A percentile compares a stretch with the other conserved stretches of the same genome.
Conservation (phyloP, 805 yeast species). For the Cyberlindnera amylophila region DNA sequence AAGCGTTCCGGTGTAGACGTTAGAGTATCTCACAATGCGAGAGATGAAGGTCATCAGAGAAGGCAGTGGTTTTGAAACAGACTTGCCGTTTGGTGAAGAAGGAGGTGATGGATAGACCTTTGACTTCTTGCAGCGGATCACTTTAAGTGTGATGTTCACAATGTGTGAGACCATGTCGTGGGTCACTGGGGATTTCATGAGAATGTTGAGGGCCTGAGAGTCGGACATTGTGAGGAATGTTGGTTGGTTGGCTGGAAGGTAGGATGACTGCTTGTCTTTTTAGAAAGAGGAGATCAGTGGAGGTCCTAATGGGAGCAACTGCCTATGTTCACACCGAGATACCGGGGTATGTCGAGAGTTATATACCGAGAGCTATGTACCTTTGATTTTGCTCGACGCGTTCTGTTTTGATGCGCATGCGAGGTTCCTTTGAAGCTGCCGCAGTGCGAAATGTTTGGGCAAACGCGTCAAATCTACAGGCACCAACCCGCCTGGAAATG, state of each 20-base stretch:
- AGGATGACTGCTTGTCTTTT: background rate
- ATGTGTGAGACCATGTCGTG: conserved; percentile 71
- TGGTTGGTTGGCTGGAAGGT: background rate
- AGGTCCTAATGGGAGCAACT: too few relatives aligned
- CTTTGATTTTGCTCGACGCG: background rate
- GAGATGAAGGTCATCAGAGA: conserved; percentile 73
- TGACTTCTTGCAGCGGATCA: conserved; percentile 54
- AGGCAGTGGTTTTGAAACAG: conserved; percentile 35
- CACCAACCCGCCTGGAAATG: background rate
- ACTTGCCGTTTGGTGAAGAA: conserved; percentile 27
- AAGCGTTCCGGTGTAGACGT: conserved; percentile 77
- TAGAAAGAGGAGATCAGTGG: background rate
- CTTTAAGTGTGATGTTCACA: conserved; percentile 63
- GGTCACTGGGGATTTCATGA: conserved; percentile 63
- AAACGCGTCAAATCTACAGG: conserved; percentile 1
- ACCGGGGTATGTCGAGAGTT: background rate
- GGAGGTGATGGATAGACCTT: conserved; percentile 35
- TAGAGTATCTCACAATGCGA: conserved; percentile 66
- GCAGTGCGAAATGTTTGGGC: conserved; percentile 1
- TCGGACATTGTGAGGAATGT: conserved; percentile 45
- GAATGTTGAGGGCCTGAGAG: conserved; percentile 53
- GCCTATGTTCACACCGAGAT: too few relatives aligned
- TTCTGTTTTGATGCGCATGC: conserved; percentile 2
- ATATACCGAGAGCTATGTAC: background rate
- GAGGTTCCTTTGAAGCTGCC: conserved; percentile 2